Percentiles rank a stretch among this genome's conserved stretches.
Evolutionary conservation across 495 filamentous ascomycete species (phyloP).

Genomic region (Talaromyces ruber): DNA sequence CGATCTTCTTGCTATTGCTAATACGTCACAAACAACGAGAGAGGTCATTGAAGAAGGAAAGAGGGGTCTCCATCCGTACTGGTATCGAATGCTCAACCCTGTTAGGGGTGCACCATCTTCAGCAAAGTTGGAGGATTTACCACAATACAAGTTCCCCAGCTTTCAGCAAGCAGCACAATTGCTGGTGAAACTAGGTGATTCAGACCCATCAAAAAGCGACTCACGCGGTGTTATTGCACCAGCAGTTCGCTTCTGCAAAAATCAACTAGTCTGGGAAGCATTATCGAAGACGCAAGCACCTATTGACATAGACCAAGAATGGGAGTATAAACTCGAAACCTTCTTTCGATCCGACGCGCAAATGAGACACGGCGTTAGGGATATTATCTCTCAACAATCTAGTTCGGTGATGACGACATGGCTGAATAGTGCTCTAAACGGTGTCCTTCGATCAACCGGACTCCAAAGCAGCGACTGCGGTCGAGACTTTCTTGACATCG

Average conservation of each 20-base stretch:
- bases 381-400: slow-evolving; percentile 30
- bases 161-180: slow-evolving; percentile 30
- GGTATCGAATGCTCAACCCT: slow-evolving; percentile 60
- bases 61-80: slow-evolving; percentile 78
- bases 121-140: slow-evolving; percentile 13
- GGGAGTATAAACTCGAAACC: slow-evolving; percentile 72
- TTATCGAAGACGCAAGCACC: slow-evolving; percentile 40
- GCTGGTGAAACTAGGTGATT: slow-evolving; percentile 10
- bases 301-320: slow-evolving; percentile 65
- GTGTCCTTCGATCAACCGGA: slow-evolving; percentile 38
- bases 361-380: slow-evolving; percentile 48
- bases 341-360: slow-evolving; percentile 55
- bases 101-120: slow-evolving; percentile 12
- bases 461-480: slow-evolving; percentile 46
- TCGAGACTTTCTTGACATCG: slow-evolving; percentile 56
- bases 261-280: slow-evolving; percentile 66
- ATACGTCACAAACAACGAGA: slow-evolving; percentile 50
- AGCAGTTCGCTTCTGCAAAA: slow-evolving; percentile 61
- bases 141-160: slow-evolving; percentile 35
- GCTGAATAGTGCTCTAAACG: slow-evolving; percentile 47
- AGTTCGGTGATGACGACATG: slow-evolving; percentile 29
- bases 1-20: slow-evolving; percentile 68
- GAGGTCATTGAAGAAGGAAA: slow-evolving; percentile 86
- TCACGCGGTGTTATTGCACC: slow-evolving; percentile 37
- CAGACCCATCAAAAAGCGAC: slow-evolving; percentile 7